phyloP scores from a whole-genome alignment of 495 filamentous ascomycete genomes.

The Talaromyces borbonicus region DNA sequence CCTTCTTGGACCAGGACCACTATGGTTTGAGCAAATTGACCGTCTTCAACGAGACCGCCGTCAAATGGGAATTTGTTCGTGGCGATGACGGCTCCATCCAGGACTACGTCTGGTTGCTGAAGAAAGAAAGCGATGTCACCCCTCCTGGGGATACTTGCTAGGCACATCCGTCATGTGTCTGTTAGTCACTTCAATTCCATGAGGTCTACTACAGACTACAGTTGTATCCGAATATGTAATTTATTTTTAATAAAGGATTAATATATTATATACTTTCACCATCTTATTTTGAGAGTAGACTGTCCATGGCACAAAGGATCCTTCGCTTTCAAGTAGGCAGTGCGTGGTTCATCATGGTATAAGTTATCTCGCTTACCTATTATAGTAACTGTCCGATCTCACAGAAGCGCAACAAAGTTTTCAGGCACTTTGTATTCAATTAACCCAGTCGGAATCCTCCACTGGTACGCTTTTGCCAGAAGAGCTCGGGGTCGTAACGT shows the following conservation, averaged over 20 bases:
- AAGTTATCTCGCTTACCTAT: no score
- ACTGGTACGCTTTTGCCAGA: constrained; percentile 49
- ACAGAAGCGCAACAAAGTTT: no score
- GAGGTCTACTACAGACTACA: no score
- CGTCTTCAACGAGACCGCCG: constrained; percentile 28
- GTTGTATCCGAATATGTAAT: constrained; percentile 3
- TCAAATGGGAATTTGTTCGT: constrained; percentile 37
- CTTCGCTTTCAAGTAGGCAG: no score
- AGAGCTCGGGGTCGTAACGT: constrained; percentile 44
- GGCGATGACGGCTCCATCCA: constrained; percentile 32
- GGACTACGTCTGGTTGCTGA: constrained; percentile 33
- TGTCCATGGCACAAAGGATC: no score
- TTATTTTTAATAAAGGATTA: neutral
- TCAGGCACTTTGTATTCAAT: no score
- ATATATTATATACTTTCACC: neutral
- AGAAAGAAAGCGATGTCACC: constrained; percentile 10
- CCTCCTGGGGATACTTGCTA: constrained; percentile 3
- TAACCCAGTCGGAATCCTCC: constrained; percentile 36
- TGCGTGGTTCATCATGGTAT: no score
- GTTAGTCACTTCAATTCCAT: no score
- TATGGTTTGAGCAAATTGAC: constrained; percentile 42
- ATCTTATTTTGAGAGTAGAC: no score
- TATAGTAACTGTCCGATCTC: no score
- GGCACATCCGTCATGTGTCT: no score
- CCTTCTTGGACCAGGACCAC: constrained; percentile 34